Conservation (phyloP, 768 basidiomycete genomes). For the Suillus decipiens region DNA sequence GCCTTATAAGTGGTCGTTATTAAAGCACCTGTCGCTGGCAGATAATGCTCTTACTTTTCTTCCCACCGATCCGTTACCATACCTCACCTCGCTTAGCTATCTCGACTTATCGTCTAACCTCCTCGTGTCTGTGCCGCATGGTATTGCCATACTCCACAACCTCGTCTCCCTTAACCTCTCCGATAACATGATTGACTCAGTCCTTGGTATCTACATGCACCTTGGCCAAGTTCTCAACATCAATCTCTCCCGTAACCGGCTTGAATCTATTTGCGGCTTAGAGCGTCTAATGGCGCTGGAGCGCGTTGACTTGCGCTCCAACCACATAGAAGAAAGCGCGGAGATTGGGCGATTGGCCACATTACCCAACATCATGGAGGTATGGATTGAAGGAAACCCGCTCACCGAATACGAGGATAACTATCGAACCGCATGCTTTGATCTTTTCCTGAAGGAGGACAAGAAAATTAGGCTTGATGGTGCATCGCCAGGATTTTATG, state of each 20-base stretch:
- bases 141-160: constrained; percentile 70
- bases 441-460: constrained; percentile 84
- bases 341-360: constrained; percentile 84
- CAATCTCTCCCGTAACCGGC: constrained; percentile 83
- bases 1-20: constrained; percentile 68
- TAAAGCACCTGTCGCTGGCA: constrained; percentile 74
- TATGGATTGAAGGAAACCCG: constrained; percentile 87
- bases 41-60: constrained; percentile 84
- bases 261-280: constrained; percentile 93
- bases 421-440: constrained; percentile 79
- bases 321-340: constrained; percentile 76
- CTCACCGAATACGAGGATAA: constrained; percentile 68
- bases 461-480: constrained; percentile 80
- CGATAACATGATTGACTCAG: constrained; percentile 97
- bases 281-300: constrained; percentile 87
- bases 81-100: constrained; percentile 74
- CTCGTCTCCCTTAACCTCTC: constrained; percentile 92
- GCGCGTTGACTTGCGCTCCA: constrained; percentile 80
- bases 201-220: constrained; percentile 82
- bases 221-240: constrained; percentile 77
- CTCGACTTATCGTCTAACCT: constrained; percentile 92
- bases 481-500: constrained; percentile 65
- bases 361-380: constrained; percentile 75
- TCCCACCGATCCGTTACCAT: constrained; percentile 63
- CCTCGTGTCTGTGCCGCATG: constrained; percentile 82